A percentile compares a stretch with the other conserved stretches of the same genome.
These are phyloP conservation scores for Phaffomyces opuntiae DNA, from an alignment of 805 yeast species.

Conservation along the genomic window DNA sequence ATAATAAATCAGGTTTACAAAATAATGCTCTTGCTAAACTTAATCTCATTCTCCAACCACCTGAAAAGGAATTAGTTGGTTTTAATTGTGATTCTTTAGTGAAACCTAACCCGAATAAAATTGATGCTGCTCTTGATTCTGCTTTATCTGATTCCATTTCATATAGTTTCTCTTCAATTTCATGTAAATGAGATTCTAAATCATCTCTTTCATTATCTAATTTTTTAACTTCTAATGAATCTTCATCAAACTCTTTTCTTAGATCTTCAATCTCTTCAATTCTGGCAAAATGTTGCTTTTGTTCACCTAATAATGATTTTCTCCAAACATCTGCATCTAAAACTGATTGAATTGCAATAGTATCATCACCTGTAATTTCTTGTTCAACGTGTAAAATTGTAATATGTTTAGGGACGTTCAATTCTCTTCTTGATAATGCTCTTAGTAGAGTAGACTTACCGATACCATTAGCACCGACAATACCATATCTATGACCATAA, in stretches of 20 bases:
- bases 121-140: constrained; percentile 93
- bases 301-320: constrained; percentile 77
- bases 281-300: constrained; percentile 64
- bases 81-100: constrained; percentile 75
- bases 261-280: constrained; percentile 67
- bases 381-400: constrained; percentile 96
- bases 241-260: constrained; percentile 67
- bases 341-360: constrained; percentile 88
- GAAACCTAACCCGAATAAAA: constrained; percentile 89
- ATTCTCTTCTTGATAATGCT: constrained; percentile 90
- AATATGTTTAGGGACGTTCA: constrained; percentile 90
- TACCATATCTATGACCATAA: constrained; percentile 91
- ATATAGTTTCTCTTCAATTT: constrained; percentile 70
- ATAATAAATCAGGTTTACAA: constrained; percentile 89
- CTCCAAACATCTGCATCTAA: constrained; percentile 99
- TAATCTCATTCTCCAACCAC: constrained; percentile 99
- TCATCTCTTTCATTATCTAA: constrained; percentile 89
- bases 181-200: constrained; percentile 69
- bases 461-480: constrained; percentile 98
- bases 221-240: constrained; percentile 63
- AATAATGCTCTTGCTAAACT: constrained; percentile 97
- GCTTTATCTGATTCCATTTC: constrained; percentile 98
- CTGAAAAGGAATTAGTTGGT: constrained; percentile 89
- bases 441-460: constrained; percentile 93
- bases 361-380: constrained; percentile 92